Conservation (phyloP, 2,329 filamentous ascomycete species). For the Trichoderma cornu-damae region DNA sequence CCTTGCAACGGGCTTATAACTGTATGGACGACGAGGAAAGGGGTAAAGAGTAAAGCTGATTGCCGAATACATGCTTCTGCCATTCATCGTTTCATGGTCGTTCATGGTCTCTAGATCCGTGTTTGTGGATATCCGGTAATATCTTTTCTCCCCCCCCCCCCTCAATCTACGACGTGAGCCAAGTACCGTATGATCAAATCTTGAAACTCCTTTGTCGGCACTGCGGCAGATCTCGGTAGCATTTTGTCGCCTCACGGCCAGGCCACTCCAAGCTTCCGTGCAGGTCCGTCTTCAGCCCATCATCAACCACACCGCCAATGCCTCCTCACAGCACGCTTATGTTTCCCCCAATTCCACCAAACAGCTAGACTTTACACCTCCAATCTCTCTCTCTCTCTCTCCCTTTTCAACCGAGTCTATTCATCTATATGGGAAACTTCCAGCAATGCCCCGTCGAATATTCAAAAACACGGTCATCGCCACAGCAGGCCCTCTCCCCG, state of each 20-base stretch:
- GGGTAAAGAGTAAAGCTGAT: neutral
- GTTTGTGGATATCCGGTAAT: no score
- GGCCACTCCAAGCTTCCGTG: neutral
- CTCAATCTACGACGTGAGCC: accelerated
- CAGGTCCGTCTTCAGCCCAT: neutral
- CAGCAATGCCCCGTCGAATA: conserved; percentile 34
- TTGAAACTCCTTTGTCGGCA: neutral
- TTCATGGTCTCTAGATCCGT: neutral
- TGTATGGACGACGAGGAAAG: neutral
- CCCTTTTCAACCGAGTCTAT: neutral
- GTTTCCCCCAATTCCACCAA: neutral
- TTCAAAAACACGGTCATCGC: conserved; percentile 53
- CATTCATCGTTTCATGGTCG: neutral
- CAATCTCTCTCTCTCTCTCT: neutral
- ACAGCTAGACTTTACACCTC: neutral
- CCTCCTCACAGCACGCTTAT: no score
- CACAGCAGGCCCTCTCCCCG: conserved; percentile 53
- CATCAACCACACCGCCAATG: neutral
- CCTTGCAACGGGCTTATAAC: neutral
- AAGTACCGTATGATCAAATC: neutral
- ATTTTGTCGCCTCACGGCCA: conserved; percentile 1
- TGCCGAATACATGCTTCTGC: neutral
- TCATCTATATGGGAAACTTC: neutral
- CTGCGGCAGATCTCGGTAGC: neutral
- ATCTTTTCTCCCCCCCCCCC: no score